phyloP scores from a whole-genome alignment of 768 basidiomycete genomes.

The Phylloporus sp. region DNA sequence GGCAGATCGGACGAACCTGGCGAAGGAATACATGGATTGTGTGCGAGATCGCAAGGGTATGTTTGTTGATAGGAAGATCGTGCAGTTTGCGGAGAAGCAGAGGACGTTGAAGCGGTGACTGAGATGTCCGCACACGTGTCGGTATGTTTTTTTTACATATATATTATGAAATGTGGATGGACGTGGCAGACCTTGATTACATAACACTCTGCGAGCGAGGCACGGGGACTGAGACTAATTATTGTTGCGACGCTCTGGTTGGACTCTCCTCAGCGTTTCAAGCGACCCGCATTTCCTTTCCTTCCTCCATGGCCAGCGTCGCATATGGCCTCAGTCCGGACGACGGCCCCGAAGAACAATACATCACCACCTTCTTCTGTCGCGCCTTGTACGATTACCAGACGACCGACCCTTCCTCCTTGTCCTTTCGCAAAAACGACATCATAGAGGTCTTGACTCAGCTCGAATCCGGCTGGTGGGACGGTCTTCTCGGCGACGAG shows the following conservation, averaged over 20 bases:
- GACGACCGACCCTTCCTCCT: conserved; percentile 81
- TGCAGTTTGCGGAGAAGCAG: conserved; percentile 96
- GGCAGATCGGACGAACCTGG: conserved; percentile 89
- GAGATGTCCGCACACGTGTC: too few relatives aligned
- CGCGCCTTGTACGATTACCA: conserved; percentile 89
- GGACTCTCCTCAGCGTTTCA: conserved; percentile 10
- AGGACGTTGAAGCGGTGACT: conserved; percentile 67
- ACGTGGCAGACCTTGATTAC: conserved; percentile 20
- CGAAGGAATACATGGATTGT: conserved; percentile 85
- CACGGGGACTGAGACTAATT: conserved; percentile 7
- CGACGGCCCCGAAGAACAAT: conserved; percentile 49
- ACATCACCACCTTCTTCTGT: conserved; percentile 73
- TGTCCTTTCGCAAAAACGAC: conserved; percentile 83
- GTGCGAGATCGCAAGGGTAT: conserved; percentile 92
- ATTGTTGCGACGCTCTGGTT: too few relatives aligned
- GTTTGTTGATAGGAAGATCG: conserved; percentile 92
- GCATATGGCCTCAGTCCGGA: conserved; percentile 25
- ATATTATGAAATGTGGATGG: conserved; percentile 12
- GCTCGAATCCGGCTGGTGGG: conserved; percentile 97
- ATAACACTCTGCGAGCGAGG: conserved; percentile 17
- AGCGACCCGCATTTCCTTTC: background rate
- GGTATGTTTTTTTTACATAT: too few relatives aligned
- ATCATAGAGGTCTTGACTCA: conserved; percentile 91
- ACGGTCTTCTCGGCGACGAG: conserved; percentile 83
- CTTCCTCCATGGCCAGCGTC: conserved; percentile 23